phyloP scores from a whole-genome alignment of 352 stramenopile genomes.

The Globisporangium emineosum region DNA sequence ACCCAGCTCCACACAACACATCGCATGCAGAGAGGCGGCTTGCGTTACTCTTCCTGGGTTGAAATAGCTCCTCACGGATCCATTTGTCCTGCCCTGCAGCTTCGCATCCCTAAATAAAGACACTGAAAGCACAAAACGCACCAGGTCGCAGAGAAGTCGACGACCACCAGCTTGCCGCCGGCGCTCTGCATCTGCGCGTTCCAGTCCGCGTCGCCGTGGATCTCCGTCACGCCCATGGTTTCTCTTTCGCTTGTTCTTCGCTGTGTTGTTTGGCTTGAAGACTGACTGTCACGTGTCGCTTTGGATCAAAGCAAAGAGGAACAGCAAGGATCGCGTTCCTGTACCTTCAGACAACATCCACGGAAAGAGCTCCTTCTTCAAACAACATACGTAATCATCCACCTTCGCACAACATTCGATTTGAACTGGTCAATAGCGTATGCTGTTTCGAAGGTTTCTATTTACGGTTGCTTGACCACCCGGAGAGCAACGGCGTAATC shows the following conservation, averaged over 20 bases:
- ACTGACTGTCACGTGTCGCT: slow-evolving; percentile 6
- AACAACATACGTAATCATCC: neutral
- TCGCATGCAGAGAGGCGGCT: neutral
- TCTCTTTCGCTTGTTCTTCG: neutral
- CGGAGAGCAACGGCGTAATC: neutral
- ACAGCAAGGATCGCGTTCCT: slow-evolving; percentile 1
- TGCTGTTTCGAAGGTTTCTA: neutral
- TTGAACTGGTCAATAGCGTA: neutral
- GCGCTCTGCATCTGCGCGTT: slow-evolving; percentile 73
- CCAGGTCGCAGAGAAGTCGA: slow-evolving; percentile 86
- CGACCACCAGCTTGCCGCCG: slow-evolving; percentile 86
- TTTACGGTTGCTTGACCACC: neutral
- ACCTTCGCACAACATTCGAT: neutral
- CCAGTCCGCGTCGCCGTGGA: slow-evolving; percentile 73
- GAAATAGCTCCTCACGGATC: neutral
- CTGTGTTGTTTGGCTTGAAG: neutral
- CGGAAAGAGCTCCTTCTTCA: neutral
- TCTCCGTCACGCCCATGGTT: slow-evolving; percentile 68
- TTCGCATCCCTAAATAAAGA: slow-evolving; percentile 8
- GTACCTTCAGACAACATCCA: slow-evolving; percentile 1
- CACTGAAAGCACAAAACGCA: slow-evolving; percentile 22
- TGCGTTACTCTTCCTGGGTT: neutral
- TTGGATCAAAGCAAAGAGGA: neutral
- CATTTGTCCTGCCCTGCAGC: neutral
- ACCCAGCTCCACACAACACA: neutral